phyloP scores from a whole-genome alignment of 2,329 filamentous ascomycete genomes.

The Aspergillus fischeri region DNA sequence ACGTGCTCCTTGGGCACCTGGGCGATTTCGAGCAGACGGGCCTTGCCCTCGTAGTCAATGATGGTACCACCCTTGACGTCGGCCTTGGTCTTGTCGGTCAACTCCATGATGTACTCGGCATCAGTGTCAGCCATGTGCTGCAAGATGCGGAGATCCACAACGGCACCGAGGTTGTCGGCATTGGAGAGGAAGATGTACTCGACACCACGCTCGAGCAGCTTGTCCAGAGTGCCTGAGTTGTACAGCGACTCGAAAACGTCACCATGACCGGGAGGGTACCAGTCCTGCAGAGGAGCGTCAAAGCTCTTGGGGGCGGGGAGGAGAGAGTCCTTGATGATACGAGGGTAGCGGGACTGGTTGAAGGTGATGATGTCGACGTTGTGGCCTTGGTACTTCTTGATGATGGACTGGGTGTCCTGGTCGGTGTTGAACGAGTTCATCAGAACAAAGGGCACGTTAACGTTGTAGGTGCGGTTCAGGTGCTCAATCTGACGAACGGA shows the following conservation, averaged over 20 bases:
- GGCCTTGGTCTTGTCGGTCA: slow-evolving; percentile 99
- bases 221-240: slow-evolving; percentile 97
- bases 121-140: slow-evolving; percentile 99
- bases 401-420: slow-evolving; percentile 94
- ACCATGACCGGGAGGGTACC: slow-evolving; percentile 98
- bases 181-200: slow-evolving; percentile 99
- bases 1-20: slow-evolving; percentile 99
- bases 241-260: slow-evolving; percentile 99
- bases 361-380: slow-evolving; percentile 99
- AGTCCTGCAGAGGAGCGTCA: slow-evolving; percentile 85
- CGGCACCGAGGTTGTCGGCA: slow-evolving; percentile 95
- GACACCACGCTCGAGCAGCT: slow-evolving; percentile 90
- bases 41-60: slow-evolving; percentile 97
- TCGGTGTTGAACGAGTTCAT: slow-evolving; percentile 99
- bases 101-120: slow-evolving; percentile 98
- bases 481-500: slow-evolving; percentile 98
- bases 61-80: slow-evolving; percentile 99
- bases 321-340: slow-evolving; percentile 96
- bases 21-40: slow-evolving; percentile 94
- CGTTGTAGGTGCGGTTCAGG: slow-evolving; percentile 95
- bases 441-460: slow-evolving; percentile 95
- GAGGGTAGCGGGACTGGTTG: slow-evolving; percentile 98
- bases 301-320: slow-evolving; percentile 89
- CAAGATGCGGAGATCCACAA: slow-evolving; percentile 95
- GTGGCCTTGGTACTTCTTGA: slow-evolving; percentile 99